These are phyloP conservation scores for Chalciporus sphaerocephalus DNA, from an alignment of 768 basidiomycete genomes.

Conservation along the genomic window DNA sequence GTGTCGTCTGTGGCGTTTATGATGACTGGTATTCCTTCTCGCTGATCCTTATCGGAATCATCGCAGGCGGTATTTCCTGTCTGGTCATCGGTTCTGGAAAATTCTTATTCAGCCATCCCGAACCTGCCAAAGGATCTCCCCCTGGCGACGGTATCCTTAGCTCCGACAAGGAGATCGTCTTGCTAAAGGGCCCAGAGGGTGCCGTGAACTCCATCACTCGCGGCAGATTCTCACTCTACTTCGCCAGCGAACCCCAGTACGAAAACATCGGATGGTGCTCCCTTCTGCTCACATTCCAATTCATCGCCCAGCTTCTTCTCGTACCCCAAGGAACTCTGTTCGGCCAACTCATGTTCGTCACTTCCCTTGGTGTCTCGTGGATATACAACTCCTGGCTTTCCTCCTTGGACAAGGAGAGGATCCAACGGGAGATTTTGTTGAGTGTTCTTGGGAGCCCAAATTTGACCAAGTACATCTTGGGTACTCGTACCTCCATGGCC, in stretches of 20 bases:
- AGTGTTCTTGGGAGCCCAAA: constrained; percentile 20
- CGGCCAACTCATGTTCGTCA: constrained; percentile 35
- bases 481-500: constrained; percentile 25
- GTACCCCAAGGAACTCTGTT: constrained; percentile 31
- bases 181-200: constrained; percentile 28
- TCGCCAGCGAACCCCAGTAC: constrained; percentile 25
- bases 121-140: constrained; percentile 23
- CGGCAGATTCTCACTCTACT: constrained; percentile 29
- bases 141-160: constrained; percentile 30
- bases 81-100: constrained; percentile 32
- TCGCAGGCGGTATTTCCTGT: constrained; percentile 31
- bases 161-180: constrained; percentile 22
- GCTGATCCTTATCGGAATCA: constrained; percentile 33
- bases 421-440: constrained; percentile 25
- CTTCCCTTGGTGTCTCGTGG: constrained; percentile 34
- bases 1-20: constrained; percentile 26
- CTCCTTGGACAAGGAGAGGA: constrained; percentile 34
- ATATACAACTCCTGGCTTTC: constrained; percentile 34
- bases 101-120: constrained; percentile 26
- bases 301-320: constrained; percentile 34
- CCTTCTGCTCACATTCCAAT: constrained; percentile 30
- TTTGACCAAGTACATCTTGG: constrained; percentile 24
- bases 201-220: constrained; percentile 32
- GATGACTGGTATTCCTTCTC: constrained; percentile 33
- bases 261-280: constrained; percentile 30